phyloP scores from a whole-genome alignment of 345 rosid genomes.

The Hibiscus trionum region DNA sequence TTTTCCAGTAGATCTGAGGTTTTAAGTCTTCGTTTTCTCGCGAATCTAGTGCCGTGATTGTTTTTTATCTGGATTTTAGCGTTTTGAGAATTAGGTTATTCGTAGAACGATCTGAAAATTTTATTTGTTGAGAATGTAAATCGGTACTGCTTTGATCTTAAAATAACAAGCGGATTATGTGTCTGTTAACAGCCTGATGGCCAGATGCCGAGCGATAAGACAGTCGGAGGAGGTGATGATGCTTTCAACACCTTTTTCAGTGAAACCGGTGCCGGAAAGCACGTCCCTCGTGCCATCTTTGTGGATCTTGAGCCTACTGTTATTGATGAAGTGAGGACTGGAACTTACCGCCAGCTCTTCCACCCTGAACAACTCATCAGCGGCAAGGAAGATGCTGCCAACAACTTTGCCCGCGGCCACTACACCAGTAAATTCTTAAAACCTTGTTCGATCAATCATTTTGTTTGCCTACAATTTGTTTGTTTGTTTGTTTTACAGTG shows the following conservation, averaged over 20 bases:
- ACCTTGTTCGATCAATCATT: neutral
- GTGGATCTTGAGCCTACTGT: conserved; percentile 85
- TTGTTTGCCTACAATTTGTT: no score
- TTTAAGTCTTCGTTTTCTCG: no score
- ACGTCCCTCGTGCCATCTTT: conserved; percentile 71
- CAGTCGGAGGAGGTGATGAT: conserved; percentile 72
- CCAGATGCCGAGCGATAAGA: conserved; percentile 70
- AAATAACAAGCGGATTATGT: neutral
- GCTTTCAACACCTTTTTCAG: conserved; percentile 84
- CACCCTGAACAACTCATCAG: conserved; percentile 56
- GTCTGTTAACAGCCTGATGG: conserved; percentile 55
- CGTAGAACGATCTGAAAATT: neutral
- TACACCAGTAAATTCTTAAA: conserved; percentile 44
- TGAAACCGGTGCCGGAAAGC: conserved; percentile 76
- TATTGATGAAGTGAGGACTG: conserved; percentile 53
- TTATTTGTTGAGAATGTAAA: neutral
- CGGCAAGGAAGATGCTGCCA: conserved; percentile 80
- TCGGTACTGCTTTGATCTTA: neutral
- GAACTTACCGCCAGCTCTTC: conserved; percentile 46
- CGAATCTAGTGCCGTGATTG: no score
- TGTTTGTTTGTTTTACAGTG: neutral
- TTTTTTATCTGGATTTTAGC: neutral
- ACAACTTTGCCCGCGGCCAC: conserved; percentile 83
- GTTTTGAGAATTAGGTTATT: neutral
- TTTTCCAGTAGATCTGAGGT: neutral